Conservation (phyloP, 2,329 filamentous ascomycete genomes). For the Dothistroma septosporum region DNA sequence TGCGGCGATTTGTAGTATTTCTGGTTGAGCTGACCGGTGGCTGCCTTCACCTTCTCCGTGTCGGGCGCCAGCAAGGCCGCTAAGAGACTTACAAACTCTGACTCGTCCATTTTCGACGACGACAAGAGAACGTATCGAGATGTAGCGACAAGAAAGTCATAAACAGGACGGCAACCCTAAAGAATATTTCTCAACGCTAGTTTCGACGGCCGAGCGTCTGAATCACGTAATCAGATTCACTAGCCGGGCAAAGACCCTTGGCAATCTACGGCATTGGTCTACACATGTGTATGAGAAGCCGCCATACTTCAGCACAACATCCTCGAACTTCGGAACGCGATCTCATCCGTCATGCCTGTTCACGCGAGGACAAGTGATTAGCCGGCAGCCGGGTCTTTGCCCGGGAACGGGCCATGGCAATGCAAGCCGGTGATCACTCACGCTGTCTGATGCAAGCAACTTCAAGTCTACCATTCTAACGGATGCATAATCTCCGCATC, state of each 20-base stretch:
- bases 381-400: no score
- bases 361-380: no score
- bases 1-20: constrained; percentile 85
- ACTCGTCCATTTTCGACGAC: constrained; percentile 62
- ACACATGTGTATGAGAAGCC: no score
- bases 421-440: no score
- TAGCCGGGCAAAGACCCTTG: no score
- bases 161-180: constrained; percentile 7
- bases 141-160: background rate
- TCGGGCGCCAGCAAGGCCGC: constrained; percentile 84
- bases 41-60: constrained; percentile 71
- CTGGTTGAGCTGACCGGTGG: constrained; percentile 85
- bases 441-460: background rate
- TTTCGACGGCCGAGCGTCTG: no score
- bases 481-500: background rate
- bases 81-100: constrained; percentile 80
- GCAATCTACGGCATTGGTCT: no score
- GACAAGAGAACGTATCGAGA: constrained; percentile 1
- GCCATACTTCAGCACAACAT: no score
- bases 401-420: no score
- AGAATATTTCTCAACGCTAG: background rate
- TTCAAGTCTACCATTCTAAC: background rate
- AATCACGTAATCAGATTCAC: no score
- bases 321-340: no score
- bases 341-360: no score